These are phyloP conservation scores for Aureobasidium sp. DNA, from an alignment of 2,329 filamentous ascomycete genomes.

Conservation along the genomic window DNA sequence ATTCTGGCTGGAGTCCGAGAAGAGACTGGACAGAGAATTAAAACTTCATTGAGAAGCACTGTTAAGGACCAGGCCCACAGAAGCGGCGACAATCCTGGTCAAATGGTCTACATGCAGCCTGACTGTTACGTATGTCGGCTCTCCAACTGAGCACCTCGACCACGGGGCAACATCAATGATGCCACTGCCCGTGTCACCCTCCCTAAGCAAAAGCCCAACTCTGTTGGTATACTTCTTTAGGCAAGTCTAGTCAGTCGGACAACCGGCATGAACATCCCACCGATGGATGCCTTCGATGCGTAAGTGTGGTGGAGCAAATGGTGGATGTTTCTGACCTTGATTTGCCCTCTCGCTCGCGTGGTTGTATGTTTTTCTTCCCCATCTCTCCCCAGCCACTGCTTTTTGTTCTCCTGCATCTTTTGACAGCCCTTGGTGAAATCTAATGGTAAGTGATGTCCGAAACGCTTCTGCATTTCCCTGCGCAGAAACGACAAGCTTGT, in stretches of 20 bases:
- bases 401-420: background rate
- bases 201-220: background rate
- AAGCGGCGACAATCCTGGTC: background rate
- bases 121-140: slow-evolving; percentile 8
- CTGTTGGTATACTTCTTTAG: background rate
- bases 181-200: background rate
- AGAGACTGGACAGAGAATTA: background rate
- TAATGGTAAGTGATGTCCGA: slow-evolving; percentile 1
- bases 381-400: background rate
- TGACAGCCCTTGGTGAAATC: background rate
- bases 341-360: background rate
- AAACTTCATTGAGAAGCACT: background rate
- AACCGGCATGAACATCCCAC: background rate
- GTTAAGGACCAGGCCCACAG: background rate
- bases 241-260: background rate
- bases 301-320: slow-evolving; percentile 5
- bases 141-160: background rate
- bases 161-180: background rate
- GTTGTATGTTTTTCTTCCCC: background rate
- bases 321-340: background rate
- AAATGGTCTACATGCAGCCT: background rate
- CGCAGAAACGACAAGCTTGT: background rate
- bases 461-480: background rate
- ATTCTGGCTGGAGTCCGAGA: background rate
- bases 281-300: slow-evolving; percentile 1